Evolutionary conservation across 176 grass and related monocot species (phyloP).

Genomic region (Rhipidocladum racemiflorum): DNA sequence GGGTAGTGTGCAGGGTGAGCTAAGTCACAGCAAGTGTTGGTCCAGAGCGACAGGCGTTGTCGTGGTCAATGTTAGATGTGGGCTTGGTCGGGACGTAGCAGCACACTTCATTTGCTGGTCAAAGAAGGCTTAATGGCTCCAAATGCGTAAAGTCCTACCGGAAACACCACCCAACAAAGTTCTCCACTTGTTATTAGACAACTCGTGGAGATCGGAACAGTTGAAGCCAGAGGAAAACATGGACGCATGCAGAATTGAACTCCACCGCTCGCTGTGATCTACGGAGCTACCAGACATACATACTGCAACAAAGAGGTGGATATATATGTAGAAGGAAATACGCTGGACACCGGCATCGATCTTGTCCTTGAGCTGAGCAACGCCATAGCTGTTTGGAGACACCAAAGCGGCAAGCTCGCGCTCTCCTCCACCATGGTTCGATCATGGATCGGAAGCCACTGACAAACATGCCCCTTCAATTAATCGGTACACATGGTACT

Average conservation of each 20-base stretch:
- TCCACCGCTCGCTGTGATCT: background rate
- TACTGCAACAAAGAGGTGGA: background rate
- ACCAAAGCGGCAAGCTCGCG: background rate
- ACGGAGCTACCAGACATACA: background rate
- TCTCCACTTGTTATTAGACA: background rate
- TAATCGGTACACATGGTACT: background rate
- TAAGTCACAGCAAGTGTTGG: conserved; percentile 13
- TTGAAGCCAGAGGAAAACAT: background rate
- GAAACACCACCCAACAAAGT: background rate
- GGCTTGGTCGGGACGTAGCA: conserved; percentile 7
- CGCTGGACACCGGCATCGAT: background rate
- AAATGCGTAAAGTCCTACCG: background rate
- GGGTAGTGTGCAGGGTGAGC: conserved; percentile 1
- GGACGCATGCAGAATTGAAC: background rate
- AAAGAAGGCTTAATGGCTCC: conserved; percentile 15
- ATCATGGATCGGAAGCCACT: background rate
- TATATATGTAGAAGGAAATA: background rate
- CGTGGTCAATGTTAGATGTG: conserved; percentile 22
- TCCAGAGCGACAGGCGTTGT: background rate
- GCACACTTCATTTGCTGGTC: conserved; percentile 21
- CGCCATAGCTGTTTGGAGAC: background rate
- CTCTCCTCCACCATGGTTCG: background rate
- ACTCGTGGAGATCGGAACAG: background rate
- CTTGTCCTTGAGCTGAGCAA: background rate
- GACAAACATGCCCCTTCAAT: background rate